Percentiles rank a stretch among this genome's conserved stretches.
These are phyloP conservation scores for Aureobasidium mangrovei DNA, from an alignment of 2,329 filamentous ascomycete genomes.

Conservation along the genomic window DNA sequence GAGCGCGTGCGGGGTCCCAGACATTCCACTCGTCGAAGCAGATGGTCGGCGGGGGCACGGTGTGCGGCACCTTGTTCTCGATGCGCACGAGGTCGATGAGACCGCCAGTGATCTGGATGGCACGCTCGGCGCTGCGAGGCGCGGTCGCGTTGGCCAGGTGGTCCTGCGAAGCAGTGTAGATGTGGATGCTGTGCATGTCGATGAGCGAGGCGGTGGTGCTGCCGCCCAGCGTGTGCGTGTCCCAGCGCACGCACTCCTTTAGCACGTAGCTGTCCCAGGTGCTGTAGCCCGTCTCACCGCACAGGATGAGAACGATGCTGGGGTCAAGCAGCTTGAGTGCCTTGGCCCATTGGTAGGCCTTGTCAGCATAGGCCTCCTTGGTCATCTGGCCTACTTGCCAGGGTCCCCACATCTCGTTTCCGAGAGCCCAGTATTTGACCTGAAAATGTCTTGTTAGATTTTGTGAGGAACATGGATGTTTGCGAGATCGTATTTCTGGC, in stretches of 20 bases:
- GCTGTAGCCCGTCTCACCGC: constrained; percentile 59
- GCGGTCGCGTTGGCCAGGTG: constrained; percentile 49
- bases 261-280: constrained; percentile 68
- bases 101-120: constrained; percentile 59
- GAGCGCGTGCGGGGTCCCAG: constrained; percentile 64
- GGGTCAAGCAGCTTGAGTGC: constrained; percentile 65
- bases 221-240: constrained; percentile 42
- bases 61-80: constrained; percentile 53
- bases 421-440: constrained; percentile 77
- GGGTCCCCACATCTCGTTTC: constrained; percentile 63
- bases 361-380: constrained; percentile 60
- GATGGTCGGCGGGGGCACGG: constrained; percentile 57
- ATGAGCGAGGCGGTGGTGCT: constrained; percentile 45
- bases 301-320: constrained; percentile 60
- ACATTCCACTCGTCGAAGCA: constrained; percentile 85
- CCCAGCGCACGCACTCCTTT: constrained; percentile 54
- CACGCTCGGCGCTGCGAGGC: constrained; percentile 61
- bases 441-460: neutral
- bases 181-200: constrained; percentile 74
- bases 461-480: neutral
- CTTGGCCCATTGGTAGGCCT: constrained; percentile 64
- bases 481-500: neutral
- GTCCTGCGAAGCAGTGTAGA: constrained; percentile 57
- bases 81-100: constrained; percentile 67
- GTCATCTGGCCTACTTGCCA: constrained; percentile 62